phyloP scores from a whole-genome alignment of 1,284 basidiomycete species.

The Golubevia pallescens region DNA sequence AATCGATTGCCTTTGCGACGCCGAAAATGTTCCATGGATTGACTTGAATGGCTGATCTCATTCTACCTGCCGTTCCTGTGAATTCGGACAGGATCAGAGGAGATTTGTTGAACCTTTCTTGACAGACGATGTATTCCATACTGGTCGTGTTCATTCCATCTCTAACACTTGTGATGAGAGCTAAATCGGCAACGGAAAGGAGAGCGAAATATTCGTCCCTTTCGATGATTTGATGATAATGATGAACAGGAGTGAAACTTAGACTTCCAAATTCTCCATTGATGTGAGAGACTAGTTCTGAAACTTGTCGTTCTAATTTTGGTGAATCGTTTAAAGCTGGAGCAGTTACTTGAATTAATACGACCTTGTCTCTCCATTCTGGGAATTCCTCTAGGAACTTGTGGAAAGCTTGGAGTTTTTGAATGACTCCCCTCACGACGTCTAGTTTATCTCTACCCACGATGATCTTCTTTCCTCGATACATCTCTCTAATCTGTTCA shows the following conservation, averaged over 20 bases:
- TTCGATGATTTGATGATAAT: conserved; percentile 97
- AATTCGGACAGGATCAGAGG: conserved; percentile 94
- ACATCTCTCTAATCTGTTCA: conserved; percentile 80
- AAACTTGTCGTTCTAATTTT: conserved; percentile 89
- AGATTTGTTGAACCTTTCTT: conserved; percentile 77
- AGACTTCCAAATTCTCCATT: conserved; percentile 94
- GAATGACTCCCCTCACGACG: conserved; percentile 94
- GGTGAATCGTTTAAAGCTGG: conserved; percentile 92
- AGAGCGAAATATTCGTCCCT: conserved; percentile 95
- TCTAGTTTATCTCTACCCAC: conserved; percentile 99
- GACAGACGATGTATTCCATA: conserved; percentile 96
- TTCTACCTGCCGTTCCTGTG: conserved; percentile 90
- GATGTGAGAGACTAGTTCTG: conserved; percentile 93
- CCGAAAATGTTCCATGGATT: conserved; percentile 82
- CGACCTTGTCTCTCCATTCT: conserved; percentile 88
- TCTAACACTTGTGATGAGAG: conserved; percentile 90
- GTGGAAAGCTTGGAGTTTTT: conserved; percentile 96
- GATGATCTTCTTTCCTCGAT: conserved; percentile 97
- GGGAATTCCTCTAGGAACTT: conserved; percentile 92
- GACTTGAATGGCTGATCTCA: conserved; percentile 77
- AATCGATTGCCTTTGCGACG: conserved; percentile 91
- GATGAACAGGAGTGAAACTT: conserved; percentile 98
- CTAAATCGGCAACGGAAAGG: conserved; percentile 91
- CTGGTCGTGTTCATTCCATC: conserved; percentile 98
- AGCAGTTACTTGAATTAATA: conserved; percentile 81